phyloP scores from a whole-genome alignment of 2,329 filamentous ascomycete species.

The Fusarium tuaranense region DNA sequence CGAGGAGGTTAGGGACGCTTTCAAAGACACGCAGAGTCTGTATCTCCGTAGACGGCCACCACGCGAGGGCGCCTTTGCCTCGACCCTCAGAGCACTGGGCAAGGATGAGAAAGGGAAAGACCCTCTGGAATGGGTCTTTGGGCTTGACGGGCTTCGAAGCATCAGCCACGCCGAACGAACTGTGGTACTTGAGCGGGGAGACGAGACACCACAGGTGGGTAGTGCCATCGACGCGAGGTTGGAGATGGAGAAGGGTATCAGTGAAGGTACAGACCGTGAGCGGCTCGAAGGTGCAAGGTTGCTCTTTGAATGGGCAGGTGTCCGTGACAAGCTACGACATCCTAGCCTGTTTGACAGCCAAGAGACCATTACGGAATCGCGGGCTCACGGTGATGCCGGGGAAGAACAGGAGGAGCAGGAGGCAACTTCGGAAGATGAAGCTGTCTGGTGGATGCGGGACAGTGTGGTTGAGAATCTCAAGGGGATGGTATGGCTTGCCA shows the following conservation, averaged over 20 bases:
- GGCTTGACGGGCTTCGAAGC: slow-evolving; percentile 64
- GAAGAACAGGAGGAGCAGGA: slow-evolving; percentile 36
- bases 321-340: slow-evolving; percentile 52
- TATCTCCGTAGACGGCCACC: slow-evolving; percentile 78
- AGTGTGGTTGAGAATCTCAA: slow-evolving; percentile 67
- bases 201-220: slow-evolving; percentile 61
- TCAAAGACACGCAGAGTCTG: slow-evolving; percentile 77
- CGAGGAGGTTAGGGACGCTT: slow-evolving; percentile 68
- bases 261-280: slow-evolving; percentile 55
- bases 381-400: slow-evolving; percentile 28
- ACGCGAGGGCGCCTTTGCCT: slow-evolving; percentile 76
- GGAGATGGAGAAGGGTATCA: slow-evolving; percentile 66
- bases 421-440: slow-evolving; percentile 44
- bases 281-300: slow-evolving; percentile 62
- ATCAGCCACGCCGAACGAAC: slow-evolving; percentile 76
- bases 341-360: slow-evolving; percentile 49
- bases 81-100: slow-evolving; percentile 80
- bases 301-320: slow-evolving; percentile 68
- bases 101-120: slow-evolving; percentile 47
- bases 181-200: slow-evolving; percentile 66
- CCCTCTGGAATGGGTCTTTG: slow-evolving; percentile 81
- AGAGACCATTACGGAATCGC: slow-evolving; percentile 47
- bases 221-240: slow-evolving; percentile 77
- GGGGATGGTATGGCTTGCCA: slow-evolving; percentile 65
- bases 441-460: slow-evolving; percentile 67